Evolutionary conservation across 2,329 filamentous ascomycete species (phyloP).

Genomic region (Fusarium sp.): DNA sequence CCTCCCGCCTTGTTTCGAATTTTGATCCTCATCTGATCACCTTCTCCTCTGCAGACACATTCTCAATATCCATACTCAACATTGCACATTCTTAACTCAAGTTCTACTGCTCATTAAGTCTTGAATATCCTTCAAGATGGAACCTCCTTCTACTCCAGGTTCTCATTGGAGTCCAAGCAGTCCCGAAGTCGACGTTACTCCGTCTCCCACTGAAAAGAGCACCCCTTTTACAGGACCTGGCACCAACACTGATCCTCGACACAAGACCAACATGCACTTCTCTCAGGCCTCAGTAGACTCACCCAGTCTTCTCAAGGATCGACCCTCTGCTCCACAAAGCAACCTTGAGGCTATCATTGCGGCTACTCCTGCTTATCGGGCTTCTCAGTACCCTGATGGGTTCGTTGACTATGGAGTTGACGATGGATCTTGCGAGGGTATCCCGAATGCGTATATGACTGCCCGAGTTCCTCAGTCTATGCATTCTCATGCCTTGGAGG

Average conservation of each 20-base stretch:
- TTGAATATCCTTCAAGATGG: constrained; percentile 16
- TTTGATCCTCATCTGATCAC: constrained; percentile 25
- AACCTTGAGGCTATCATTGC: neutral
- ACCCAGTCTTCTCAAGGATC: constrained; percentile 1
- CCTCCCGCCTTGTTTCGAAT: constrained; percentile 10
- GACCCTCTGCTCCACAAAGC: neutral
- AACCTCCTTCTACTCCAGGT: constrained; percentile 16
- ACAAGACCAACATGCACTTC: constrained; percentile 2
- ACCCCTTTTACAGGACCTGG: constrained; percentile 34
- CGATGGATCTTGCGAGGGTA: neutral
- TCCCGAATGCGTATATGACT: neutral
- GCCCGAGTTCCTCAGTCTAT: neutral
- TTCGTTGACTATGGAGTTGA: neutral
- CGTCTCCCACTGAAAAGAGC: constrained; percentile 14
- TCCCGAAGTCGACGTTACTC: constrained; percentile 16
- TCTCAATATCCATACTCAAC: neutral
- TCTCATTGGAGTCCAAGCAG: constrained; percentile 32
- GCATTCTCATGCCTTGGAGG: neutral
- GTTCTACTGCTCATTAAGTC: neutral
- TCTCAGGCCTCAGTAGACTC: constrained; percentile 2
- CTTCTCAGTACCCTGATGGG: neutral
- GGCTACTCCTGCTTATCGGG: neutral
- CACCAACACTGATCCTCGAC: constrained; percentile 6
- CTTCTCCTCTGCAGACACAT: neutral
- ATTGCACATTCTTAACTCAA: neutral